Evolutionary conservation across 106 monocot genomes (phyloP), one percentile per base, ranked within the genome.

Genomic region (Triglochin maritima): DNA sequence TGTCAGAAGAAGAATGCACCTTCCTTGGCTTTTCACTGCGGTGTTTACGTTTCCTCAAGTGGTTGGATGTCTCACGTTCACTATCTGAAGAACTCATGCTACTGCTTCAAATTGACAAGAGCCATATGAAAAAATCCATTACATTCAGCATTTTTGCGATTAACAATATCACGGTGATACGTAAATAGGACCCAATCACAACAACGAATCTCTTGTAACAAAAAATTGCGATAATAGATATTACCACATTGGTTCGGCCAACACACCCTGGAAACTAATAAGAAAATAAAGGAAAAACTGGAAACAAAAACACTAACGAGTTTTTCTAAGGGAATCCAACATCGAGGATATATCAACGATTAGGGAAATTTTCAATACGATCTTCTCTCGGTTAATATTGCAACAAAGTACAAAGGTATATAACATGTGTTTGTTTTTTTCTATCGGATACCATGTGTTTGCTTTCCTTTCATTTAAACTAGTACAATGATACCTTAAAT

Each of bases 81-180:
- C 78, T 85, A 42, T 73, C 80, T 50, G 82, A 89, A 14, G 73
- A 83, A 65, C 80, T 73, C n/a, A n/a, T n/a, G 15, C 76, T 72
- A 60, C 76, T 68, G 51, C 76, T 69, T 50, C 17, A 76, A 63
- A 69, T 50, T 56, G 43, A 70, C 13, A 71, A 71, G 47, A 53
- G 3, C 15, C 17, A 8, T 7, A 44, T 48, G 11, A 70, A 59
- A 9, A 60, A 16, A 4, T 47, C 13, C 9, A 14, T 6, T 50
- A 41, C 4, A 61, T 59, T 11, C 10, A 55, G 55, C 8, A 9
- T 12, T 60, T 60, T 10, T 46, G 1, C 2, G 4, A 71, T 17
- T 16, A 7, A 12, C 7, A 71, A 71, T 29, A 50, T 17, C 47
- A 63, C 12, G 43, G 7, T 44, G 10, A 4, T 7, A 50, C 12